Evolutionary conservation across 1,139 yeast species (phyloP).

Genomic region (Arxiozyma slooffiae): DNA sequence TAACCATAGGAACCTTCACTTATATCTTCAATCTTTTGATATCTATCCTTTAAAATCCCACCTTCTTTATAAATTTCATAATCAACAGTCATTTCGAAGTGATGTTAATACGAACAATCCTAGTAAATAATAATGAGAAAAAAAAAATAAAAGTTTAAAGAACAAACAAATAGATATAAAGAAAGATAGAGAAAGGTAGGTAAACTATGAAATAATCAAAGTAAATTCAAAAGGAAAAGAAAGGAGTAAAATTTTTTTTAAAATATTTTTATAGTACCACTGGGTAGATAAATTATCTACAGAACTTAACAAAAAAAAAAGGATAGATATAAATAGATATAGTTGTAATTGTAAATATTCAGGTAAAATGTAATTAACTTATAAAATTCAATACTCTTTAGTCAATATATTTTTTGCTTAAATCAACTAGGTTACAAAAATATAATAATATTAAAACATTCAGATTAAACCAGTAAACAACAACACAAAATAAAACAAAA

Average conservation of each 20-base stretch:
- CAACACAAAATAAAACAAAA: background rate
- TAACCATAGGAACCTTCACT: slow-evolving; percentile 92
- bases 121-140: background rate
- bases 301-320: background rate
- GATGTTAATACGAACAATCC: no score
- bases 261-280: background rate
- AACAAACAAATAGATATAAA: no score
- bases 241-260: background rate
- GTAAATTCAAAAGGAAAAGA: background rate
- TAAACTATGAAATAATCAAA: no score
- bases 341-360: no score
- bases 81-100: slow-evolving; percentile 20
- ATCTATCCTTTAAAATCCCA: slow-evolving; percentile 50
- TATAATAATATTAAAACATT: background rate
- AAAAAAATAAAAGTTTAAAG: background rate
- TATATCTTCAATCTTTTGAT: slow-evolving; percentile 62
- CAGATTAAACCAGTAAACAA: background rate
- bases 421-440: background rate
- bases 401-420: background rate
- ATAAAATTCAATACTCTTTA: background rate
- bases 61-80: slow-evolving; percentile 50
- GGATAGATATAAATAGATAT: background rate
- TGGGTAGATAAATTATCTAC: background rate
- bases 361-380: background rate
- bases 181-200: no score